These are phyloP conservation scores for Clitocybe nebularis DNA, from an alignment of 1,284 basidiomycete genomes.

Conservation along the genomic window DNA sequence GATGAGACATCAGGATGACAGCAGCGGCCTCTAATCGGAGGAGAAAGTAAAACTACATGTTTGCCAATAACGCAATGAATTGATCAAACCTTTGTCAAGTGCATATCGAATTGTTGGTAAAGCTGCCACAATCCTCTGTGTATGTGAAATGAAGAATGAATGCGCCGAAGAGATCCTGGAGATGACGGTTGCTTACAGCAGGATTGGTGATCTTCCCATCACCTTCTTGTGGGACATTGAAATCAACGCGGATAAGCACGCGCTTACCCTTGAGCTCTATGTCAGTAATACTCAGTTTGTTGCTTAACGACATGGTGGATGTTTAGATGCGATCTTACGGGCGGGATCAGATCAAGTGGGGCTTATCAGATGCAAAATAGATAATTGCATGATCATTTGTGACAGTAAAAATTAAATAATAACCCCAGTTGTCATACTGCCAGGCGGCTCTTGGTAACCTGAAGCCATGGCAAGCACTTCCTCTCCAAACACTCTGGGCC, in stretches of 20 bases:
- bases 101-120: slow-evolving; percentile 96
- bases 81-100: slow-evolving; percentile 71
- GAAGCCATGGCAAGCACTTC: slow-evolving; percentile 16
- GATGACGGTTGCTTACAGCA: slow-evolving; percentile 55
- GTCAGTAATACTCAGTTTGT: slow-evolving; percentile 92
- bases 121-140: slow-evolving; percentile 91
- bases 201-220: slow-evolving; percentile 94
- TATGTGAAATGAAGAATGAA: slow-evolving; percentile 12
- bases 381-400: neutral
- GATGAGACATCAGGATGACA: slow-evolving; percentile 95
- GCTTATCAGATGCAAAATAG: neutral
- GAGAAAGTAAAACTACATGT: slow-evolving; percentile 8
- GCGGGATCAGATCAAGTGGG: too few relatives aligned
- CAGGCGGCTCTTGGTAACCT: too few relatives aligned
- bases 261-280: slow-evolving; percentile 87
- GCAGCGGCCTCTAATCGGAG: slow-evolving; percentile 67
- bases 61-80: slow-evolving; percentile 1
- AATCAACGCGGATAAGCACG: slow-evolving; percentile 96
- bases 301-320: slow-evolving; percentile 91
- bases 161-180: too few relatives aligned
- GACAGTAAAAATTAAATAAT: too few relatives aligned
- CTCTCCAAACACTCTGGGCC: slow-evolving; percentile 57
- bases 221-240: slow-evolving; percentile 95
- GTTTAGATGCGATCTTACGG: too few relatives aligned
- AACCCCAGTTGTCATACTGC: too few relatives aligned